Evolutionary conservation across 176 grass and related monocot species (phyloP), one percentile per base, ranked within the genome.

Genomic region (Zizania latifolia): DNA sequence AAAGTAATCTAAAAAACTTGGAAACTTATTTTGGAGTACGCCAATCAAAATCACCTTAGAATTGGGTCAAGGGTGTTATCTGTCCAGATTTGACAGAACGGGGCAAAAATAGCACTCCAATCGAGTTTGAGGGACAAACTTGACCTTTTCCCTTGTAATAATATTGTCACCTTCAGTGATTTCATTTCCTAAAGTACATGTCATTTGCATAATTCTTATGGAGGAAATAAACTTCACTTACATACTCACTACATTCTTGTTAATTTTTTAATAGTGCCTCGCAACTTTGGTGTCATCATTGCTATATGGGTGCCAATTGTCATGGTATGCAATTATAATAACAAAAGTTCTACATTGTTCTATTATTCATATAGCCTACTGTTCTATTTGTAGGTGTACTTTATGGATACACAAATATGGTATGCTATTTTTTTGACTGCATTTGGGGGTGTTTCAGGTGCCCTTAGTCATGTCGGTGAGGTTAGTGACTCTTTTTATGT

Each of bases 381-480:
- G 11, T 13, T 87, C 17, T 31, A 65, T 58, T 72, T 67, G 26
- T 77, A 92, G 90, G 87, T 93, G 28, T 93, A 93, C 59, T 89
- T 93, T 66, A 89, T 93, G 87, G 90, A 90, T 61, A 76, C 70
- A 62, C 90, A 93, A 88, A 89, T 93, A 85, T 93, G 90, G 90
- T 93, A 93, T 76, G 87, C 90, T 69, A 89, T 93, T 84, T 93
- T 93, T 64, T 93, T 87, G 28, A 93, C 87, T 71, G 38, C 59
- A 54, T 85, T 82, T 39, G 90, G 90, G 29, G 90, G 87, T 6
- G 75, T 93, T 75, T 83, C 68, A 76, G 87, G 90, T 69, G 90
- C 90, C 58, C 79, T 93, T 34, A 84, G 90, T 64, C 87, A 93
- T 78, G 73, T 93, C 33, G 90, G 90, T 82, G 90, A 93, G 84